phyloP scores from a whole-genome alignment of 768 basidiomycete species.

The Kwoniella europaea region DNA sequence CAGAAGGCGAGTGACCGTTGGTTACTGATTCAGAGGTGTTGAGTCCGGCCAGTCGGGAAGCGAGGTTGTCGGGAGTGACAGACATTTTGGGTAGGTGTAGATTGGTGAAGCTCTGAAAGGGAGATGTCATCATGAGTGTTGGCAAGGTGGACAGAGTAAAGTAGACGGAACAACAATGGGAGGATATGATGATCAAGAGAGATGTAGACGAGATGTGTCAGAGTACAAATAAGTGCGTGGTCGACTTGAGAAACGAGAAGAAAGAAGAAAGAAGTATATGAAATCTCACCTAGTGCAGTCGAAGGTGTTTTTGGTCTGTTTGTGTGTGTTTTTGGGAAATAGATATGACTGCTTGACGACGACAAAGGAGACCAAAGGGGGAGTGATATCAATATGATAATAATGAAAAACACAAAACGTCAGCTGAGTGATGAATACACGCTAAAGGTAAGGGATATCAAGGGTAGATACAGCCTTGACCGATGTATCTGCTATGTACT shows the following conservation, averaged over 20 bases:
- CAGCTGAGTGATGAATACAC: neutral
- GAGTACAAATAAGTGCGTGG: neutral
- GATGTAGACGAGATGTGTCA: neutral
- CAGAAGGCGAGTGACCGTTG: slow-evolving; percentile 8
- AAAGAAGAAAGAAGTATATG: neutral
- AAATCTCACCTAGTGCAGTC: slow-evolving; percentile 4
- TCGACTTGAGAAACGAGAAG: neutral
- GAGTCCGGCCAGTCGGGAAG: slow-evolving; percentile 15
- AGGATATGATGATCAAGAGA: neutral
- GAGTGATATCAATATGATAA: neutral
- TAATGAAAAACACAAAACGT: neutral
- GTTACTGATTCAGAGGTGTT: slow-evolving; percentile 18
- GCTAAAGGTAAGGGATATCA: neutral
- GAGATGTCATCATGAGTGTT: slow-evolving; percentile 18
- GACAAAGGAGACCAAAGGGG: neutral
- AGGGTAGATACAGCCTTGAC: too few relatives aligned
- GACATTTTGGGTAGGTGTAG: slow-evolving; percentile 16
- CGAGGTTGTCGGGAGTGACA: slow-evolving; percentile 17
- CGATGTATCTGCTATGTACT: too few relatives aligned
- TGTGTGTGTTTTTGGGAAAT: neutral
- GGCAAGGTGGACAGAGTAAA: neutral
- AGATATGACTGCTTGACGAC: neutral
- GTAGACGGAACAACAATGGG: too few relatives aligned
- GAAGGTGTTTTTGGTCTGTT: neutral
- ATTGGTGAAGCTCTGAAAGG: slow-evolving; percentile 14